phyloP scores from a whole-genome alignment of 2,329 filamentous ascomycete genomes.

The Hymenoscyphus albidus region DNA sequence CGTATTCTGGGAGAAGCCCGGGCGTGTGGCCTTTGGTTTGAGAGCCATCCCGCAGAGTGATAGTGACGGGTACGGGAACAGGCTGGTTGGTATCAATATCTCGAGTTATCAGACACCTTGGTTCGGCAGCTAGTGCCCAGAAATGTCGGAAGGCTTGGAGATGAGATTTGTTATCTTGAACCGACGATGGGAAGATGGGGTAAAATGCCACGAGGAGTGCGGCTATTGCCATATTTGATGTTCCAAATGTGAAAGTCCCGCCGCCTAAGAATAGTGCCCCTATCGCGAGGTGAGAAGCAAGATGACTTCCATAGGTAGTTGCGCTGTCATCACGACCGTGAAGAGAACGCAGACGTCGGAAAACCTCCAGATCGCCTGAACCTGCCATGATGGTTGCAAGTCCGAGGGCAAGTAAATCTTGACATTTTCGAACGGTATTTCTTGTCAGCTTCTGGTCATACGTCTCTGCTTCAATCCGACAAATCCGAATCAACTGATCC shows the following conservation, averaged over 20 bases:
- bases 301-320: conserved; percentile 87
- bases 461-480: conserved; percentile 48
- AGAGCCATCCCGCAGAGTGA: conserved; percentile 40
- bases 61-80: conserved; percentile 66
- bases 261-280: conserved; percentile 88
- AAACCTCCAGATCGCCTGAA: conserved; percentile 80
- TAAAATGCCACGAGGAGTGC: conserved; percentile 89
- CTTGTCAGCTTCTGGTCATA: conserved; percentile 85
- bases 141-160: conserved; percentile 95
- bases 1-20: conserved; percentile 44
- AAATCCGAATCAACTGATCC: conserved; percentile 79
- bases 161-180: conserved; percentile 92
- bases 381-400: conserved; percentile 91
- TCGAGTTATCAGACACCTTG: conserved; percentile 81
- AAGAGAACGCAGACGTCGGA: conserved; percentile 79
- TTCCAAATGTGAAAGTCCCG: conserved; percentile 87
- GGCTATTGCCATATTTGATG: conserved; percentile 80
- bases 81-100: conserved; percentile 82
- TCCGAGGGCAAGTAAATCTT: conserved; percentile 80
- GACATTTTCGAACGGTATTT: conserved; percentile 82
- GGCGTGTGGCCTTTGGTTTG: conserved; percentile 33
- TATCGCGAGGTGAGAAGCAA: conserved; percentile 88
- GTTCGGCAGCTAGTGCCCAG: conserved; percentile 91
- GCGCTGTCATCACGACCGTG: conserved; percentile 83
- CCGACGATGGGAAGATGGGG: conserved; percentile 80